Percentiles rank a stretch among this genome's conserved stretches.
These are phyloP conservation scores for Rhizoclosmatium globosum DNA, from an alignment of 192 early-diverging fungal species.

Conservation along the genomic window DNA sequence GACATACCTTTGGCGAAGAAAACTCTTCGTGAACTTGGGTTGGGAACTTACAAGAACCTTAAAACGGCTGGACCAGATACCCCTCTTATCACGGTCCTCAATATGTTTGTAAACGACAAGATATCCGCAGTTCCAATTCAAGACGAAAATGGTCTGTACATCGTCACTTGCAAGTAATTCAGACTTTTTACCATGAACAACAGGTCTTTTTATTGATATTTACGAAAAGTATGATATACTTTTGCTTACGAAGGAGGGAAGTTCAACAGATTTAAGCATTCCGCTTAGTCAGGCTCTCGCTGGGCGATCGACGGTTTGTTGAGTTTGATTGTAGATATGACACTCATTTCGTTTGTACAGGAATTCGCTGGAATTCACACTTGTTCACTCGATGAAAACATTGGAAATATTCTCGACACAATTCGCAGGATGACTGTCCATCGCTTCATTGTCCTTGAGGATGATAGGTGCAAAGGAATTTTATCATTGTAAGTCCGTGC, in stretches of 20 bases:
- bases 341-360: slow-evolving; percentile 39
- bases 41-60: slow-evolving; percentile 88
- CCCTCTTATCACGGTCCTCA: slow-evolving; percentile 87
- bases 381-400: slow-evolving; percentile 85
- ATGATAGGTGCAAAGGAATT: slow-evolving; percentile 39
- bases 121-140: slow-evolving; percentile 95
- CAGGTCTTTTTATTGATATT: slow-evolving; percentile 87
- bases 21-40: slow-evolving; percentile 78
- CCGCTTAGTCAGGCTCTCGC: slow-evolving; percentile 87
- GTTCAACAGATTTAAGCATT: slow-evolving; percentile 81
- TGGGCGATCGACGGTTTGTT: slow-evolving; percentile 65
- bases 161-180: slow-evolving; percentile 5
- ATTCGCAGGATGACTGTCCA: slow-evolving; percentile 88
- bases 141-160: slow-evolving; percentile 72
- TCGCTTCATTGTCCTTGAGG: slow-evolving; percentile 92
- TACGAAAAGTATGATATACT: slow-evolving; percentile 98
- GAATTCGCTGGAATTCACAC: slow-evolving; percentile 95
- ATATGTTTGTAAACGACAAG: slow-evolving; percentile 89
- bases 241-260: slow-evolving; percentile 77
- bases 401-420: slow-evolving; percentile 87
- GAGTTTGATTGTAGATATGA: background rate
- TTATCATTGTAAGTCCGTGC: slow-evolving; percentile 33
- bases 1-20: slow-evolving; percentile 33
- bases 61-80: slow-evolving; percentile 81
- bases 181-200: background rate